Base-by-base conservation (phyloP, 2,329 filamentous ascomycete genomes). In the Nannizzia gypsea region DNA sequence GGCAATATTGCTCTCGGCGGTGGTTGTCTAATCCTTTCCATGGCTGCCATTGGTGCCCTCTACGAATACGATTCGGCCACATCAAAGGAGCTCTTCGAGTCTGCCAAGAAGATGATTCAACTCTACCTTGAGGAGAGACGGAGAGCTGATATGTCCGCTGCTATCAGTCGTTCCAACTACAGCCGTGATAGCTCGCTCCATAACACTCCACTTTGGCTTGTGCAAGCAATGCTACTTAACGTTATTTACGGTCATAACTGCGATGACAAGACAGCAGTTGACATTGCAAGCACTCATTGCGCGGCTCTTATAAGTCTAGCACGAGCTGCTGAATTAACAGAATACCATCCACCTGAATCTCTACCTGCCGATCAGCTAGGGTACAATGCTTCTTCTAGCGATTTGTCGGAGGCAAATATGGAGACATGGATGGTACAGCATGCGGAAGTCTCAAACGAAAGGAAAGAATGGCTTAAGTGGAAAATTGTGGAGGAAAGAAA, bases 211-310 rank as follows among this genome's bases (percentile, higher is more conserved):
- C 80, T 96, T 44, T 97, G 92, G 91, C 80, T 99, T 26, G 90
- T 97, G 15, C 93, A 97, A 73, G 90, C 92, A 0, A 97, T 97
- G 92, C 78, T 97, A 6, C 80, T 99, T 57, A 97, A 96, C 70
- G 89, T 97, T 40, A 88, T 96, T 15, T 97, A 96, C 70, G 92
- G 92, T 13, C 89, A 96, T 72, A 95, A 95, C 66, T 95, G 90
- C 70, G 90, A 89, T 40, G 92, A 97, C 71, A 92, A 95, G 75
- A 86, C 85, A 59, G 88, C 90, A 22, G 90, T 89, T 62, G 90
- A 96, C 70, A 95, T 95, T 68, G 92, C 92, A 0, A 91, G 87
- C 64, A 96, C 89, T 1, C 92, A 97, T 70, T 95, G 89, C 70
- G 89, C 90, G 6, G 89, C 91, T 20, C 77, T 99, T 46, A 90